Base-by-base conservation (phyloP, 192 early-diverging fungal species). In the Mycoemilia scoparia region DNA sequence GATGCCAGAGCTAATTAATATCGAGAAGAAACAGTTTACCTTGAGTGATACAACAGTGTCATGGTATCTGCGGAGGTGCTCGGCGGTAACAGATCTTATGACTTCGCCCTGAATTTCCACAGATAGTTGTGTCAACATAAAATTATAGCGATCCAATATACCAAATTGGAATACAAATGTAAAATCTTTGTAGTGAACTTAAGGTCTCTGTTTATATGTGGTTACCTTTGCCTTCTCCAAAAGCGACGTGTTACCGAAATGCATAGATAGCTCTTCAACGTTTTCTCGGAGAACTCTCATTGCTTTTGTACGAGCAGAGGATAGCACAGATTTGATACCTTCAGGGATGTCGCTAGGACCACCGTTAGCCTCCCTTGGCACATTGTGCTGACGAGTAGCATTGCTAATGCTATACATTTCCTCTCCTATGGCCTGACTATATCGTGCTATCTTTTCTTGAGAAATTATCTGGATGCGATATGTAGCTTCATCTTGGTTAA, bases 41-140 rank as follows among this genome's bases (percentile, higher is more conserved):
- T 63, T 63, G 54, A 63, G 56, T 25, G 60, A 51, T 12, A 63
- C 43, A 21, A 63, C 60, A 3, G 53, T 46, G 29, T 63, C 60
- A 34, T 63, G 57, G 15, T 57, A 18, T 23, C 60, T 49, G 8
- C 60, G 60, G 42, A 63, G 45, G 26, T 63, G 46, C 49, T 63
- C 60, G 6, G 60, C 54, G 3, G 60, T 57, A 24, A 63, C 50
- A 27, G 54, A 41, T 39, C 54, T 63, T 21, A 57, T 45, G 19
- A 63, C 60, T 39, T 63, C 60, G 49, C 60, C 60, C 29, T 63
- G 54, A 7, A n/a, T n/a, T n/a, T n/a, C n/a, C n/a, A n/a, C n/a
- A n/a, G n/a, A n/a, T n/a, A n/a, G n/a, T n/a, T n/a, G n/a, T n/a
- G n/a, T n/a, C n/a, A n/a, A n/a, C n/a, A n/a, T n/a, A n/a, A n/a